Evolutionary conservation across 495 filamentous ascomycete genomes (phyloP).

Genomic region (Echria macrotheca): DNA sequence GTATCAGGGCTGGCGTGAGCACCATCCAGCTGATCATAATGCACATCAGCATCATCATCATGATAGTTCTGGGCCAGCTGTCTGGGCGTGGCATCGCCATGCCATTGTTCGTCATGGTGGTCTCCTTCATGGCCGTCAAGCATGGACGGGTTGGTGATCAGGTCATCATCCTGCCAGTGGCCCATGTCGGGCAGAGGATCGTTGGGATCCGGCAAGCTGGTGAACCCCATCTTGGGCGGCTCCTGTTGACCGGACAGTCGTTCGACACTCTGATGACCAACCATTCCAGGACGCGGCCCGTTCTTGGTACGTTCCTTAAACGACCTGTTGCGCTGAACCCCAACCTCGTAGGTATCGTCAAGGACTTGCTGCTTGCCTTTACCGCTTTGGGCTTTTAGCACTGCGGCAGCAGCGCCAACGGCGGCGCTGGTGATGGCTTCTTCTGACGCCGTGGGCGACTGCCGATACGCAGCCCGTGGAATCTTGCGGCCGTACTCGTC

Average conservation of each 20-base stretch:
- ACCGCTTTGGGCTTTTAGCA: constrained; percentile 33
- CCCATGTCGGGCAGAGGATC: constrained; percentile 67
- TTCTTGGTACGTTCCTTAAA: constrained; percentile 53
- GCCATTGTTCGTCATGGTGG: constrained; percentile 32
- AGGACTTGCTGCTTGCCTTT: constrained; percentile 32
- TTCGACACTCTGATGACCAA: constrained; percentile 73
- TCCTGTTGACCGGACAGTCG: constrained; percentile 53
- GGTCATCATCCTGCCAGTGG: constrained; percentile 54
- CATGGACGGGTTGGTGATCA: constrained; percentile 37
- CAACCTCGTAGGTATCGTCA: constrained; percentile 26
- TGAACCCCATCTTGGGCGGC: constrained; percentile 54
- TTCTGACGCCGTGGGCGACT: constrained; percentile 45
- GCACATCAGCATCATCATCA: constrained; percentile 34
- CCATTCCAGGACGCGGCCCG: constrained; percentile 47
- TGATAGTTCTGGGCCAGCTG: constrained; percentile 24
- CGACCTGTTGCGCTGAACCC: constrained; percentile 43
- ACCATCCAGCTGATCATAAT: constrained; percentile 26
- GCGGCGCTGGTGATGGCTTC: constrained; percentile 48
- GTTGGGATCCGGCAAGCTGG: constrained; percentile 53
- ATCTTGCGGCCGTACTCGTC: constrained; percentile 52
- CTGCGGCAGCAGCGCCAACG: constrained; percentile 44
- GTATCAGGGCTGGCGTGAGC: constrained; percentile 9
- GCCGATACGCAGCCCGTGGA: constrained; percentile 31
- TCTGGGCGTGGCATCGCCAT: constrained; percentile 36
- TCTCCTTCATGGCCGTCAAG: constrained; percentile 32